Evolutionary conservation across 352 stramenopile genomes (phyloP).

Genomic region (Globisporangium uncinulatum): DNA sequence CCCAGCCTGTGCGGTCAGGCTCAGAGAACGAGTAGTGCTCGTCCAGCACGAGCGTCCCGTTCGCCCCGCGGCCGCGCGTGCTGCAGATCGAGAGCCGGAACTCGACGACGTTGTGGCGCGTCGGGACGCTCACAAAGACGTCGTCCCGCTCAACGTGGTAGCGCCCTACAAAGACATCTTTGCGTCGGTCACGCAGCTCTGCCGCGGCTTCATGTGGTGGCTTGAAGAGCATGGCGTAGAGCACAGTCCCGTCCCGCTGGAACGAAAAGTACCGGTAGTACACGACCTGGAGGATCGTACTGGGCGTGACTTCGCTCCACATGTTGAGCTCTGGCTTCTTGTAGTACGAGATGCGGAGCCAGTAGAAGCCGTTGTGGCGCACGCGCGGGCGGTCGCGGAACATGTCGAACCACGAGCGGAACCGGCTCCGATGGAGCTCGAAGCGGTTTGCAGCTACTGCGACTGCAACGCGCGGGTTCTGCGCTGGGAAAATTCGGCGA

Average conservation of each 20-base stretch:
- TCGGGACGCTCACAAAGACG: slow-evolving; percentile 63
- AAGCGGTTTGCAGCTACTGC: slow-evolving; percentile 48
- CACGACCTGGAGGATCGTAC: slow-evolving; percentile 72
- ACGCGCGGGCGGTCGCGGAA: slow-evolving; percentile 60
- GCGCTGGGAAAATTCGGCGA: slow-evolving; percentile 56
- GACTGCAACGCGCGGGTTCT: slow-evolving; percentile 39
- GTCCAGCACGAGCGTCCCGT: slow-evolving; percentile 53
- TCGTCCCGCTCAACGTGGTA: slow-evolving; percentile 63
- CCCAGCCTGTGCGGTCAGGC: slow-evolving; percentile 52
- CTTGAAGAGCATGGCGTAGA: slow-evolving; percentile 79
- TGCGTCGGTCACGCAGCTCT: slow-evolving; percentile 21
- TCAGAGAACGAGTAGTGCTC: slow-evolving; percentile 74
- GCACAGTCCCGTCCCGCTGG: slow-evolving; percentile 58
- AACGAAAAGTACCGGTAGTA: slow-evolving; percentile 86
- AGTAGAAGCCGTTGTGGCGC: slow-evolving; percentile 80
- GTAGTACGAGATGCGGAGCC: slow-evolving; percentile 73
- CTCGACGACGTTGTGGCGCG: slow-evolving; percentile 62
- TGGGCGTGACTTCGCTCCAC: slow-evolving; percentile 62
- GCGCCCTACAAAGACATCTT: slow-evolving; percentile 44
- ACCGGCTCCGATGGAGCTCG: slow-evolving; percentile 36
- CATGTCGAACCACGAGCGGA: slow-evolving; percentile 69
- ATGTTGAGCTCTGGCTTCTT: slow-evolving; percentile 85
- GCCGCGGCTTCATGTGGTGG: slow-evolving; percentile 45
- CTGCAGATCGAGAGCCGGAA: slow-evolving; percentile 52
- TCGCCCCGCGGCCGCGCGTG: slow-evolving; percentile 36